A percentile compares a stretch with the other conserved stretches of the same genome.
Evolutionary conservation across 257 asterid species (phyloP).

Genomic region (Paraleonurus japonicus): DNA sequence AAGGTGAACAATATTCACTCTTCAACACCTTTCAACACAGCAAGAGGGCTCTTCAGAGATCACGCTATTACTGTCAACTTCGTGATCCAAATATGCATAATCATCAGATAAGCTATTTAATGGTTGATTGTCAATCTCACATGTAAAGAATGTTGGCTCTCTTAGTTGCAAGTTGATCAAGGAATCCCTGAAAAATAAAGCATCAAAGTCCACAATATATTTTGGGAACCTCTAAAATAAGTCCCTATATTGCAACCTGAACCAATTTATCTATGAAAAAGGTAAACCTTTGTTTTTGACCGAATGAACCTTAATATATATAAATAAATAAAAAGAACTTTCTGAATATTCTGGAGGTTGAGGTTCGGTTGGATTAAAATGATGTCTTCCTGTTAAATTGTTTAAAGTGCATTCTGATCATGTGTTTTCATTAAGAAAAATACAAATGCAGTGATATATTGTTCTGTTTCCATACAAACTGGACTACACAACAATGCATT

Average conservation of each 20-base stretch:
- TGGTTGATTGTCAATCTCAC: conserved; percentile 35
- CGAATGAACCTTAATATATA: not conserved
- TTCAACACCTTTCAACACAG: conserved; percentile 37
- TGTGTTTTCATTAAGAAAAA: not conserved
- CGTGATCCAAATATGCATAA: conserved; percentile 40
- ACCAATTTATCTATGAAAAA: conserved; percentile 12
- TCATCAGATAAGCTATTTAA: conserved; percentile 29
- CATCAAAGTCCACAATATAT: conserved; percentile 13
- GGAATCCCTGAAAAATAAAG: conserved; percentile 63
- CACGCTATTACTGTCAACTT: conserved; percentile 23
- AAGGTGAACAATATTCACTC: conserved; percentile 38
- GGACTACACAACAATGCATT: not conserved
- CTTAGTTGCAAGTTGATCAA: conserved; percentile 71
- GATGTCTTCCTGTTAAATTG: not conserved
- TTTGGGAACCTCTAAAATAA: conserved; percentile 5
- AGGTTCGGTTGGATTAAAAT: not conserved
- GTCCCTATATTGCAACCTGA: conserved; percentile 1
- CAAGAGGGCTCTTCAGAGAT: conserved; percentile 45
- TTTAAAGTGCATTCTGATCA: not conserved
- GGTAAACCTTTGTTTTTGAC: too few species aligned
- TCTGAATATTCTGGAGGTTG: not conserved
- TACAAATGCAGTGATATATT: not conserved
- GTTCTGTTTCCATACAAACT: not conserved
- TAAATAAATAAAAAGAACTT: not conserved
- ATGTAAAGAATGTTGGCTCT: conserved; percentile 77